These are phyloP conservation scores for Trichophyton schoenleinii DNA, from an alignment of 2,329 filamentous ascomycete species.

Conservation along the genomic window DNA sequence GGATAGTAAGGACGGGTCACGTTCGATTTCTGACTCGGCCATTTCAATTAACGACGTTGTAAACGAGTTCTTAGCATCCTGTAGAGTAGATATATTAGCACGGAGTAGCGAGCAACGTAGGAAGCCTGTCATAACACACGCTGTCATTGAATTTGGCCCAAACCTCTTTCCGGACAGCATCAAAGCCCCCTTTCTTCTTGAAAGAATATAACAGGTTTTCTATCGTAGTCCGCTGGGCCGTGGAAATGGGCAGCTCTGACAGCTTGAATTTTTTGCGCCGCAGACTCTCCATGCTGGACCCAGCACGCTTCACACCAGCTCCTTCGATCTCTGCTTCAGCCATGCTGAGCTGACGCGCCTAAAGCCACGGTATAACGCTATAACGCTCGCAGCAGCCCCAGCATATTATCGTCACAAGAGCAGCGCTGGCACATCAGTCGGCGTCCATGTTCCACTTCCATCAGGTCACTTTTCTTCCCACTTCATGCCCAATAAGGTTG, in stretches of 20 bases:
- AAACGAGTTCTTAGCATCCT: conserved; percentile 43
- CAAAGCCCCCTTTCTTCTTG: conserved; percentile 56
- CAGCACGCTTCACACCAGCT: conserved; percentile 20
- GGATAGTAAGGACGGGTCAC: conserved; percentile 47
- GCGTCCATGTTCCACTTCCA: no score
- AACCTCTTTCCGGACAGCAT: conserved; percentile 47
- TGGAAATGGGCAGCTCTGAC: conserved; percentile 48
- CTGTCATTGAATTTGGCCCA: conserved; percentile 47
- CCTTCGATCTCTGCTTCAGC: conserved; percentile 20
- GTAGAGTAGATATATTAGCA: conserved; percentile 5
- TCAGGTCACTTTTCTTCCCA: no score
- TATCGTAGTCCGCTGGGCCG: conserved; percentile 46
- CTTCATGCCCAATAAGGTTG: no score
- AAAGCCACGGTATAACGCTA: neutral
- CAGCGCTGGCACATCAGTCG: neutral
- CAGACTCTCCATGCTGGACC: conserved; percentile 19
- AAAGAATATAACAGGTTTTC: conserved; percentile 50
- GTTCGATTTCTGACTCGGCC: conserved; percentile 49
- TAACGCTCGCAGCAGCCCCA: neutral
- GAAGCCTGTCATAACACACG: conserved; percentile 26
- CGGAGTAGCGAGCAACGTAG: neutral
- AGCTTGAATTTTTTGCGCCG: conserved; percentile 43
- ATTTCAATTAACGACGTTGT: conserved; percentile 42
- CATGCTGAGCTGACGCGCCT: conserved; percentile 15
- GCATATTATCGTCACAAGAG: neutral